Evolutionary conservation across 1,139 yeast species (phyloP), one percentile per base, ranked within the genome.

Genomic region (Yamadazyma kanchanaburiensis): DNA sequence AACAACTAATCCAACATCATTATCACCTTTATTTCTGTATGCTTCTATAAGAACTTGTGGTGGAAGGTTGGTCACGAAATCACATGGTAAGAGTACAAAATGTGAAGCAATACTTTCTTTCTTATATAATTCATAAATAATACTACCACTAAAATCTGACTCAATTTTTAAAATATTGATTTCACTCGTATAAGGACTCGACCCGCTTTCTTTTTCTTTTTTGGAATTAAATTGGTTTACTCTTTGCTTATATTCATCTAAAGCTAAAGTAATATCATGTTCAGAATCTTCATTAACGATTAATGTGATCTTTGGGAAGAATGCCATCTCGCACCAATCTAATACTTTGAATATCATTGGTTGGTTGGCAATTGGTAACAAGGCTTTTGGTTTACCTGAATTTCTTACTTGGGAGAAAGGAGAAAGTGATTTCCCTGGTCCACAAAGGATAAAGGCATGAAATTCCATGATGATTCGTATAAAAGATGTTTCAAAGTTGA

Each of bases 271-370:
- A 6, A 68, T 53, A 12, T 46, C 57, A 3, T 48, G 57, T 16
- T 42, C 41, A 15, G 57, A 42, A 4, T 50, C 60, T 15, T 49
- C 49, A 28, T 59, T 58, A 15, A 62, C 55, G 3, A 68, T 59
- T 11, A 69, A 50, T 3, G 72, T 58, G 17, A 69, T 68, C 33
- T 71, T 74, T 23, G 76, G 73, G 52, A 86, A 84, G 38, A 82
- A 81, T 2, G 95, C 97, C 50, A 72, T 70, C 48, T 81, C 87
- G 65, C 97, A 88, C 97, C 97, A 94, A 43, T 84, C 89, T 26
- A 94, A 66, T 3, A 85, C 94, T 50, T 87, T 84, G 44, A 81
- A 81, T 27, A 94, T 64, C 85, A 91, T 80, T n/a, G 96, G 95
- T 46, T 74, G 72, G 54, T 89, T 89, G 11, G 94, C 97, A 25